Evolutionary conservation across 495 filamentous ascomycete species (phyloP).

Genomic region (Paragyromitra xinjiangensis): DNA sequence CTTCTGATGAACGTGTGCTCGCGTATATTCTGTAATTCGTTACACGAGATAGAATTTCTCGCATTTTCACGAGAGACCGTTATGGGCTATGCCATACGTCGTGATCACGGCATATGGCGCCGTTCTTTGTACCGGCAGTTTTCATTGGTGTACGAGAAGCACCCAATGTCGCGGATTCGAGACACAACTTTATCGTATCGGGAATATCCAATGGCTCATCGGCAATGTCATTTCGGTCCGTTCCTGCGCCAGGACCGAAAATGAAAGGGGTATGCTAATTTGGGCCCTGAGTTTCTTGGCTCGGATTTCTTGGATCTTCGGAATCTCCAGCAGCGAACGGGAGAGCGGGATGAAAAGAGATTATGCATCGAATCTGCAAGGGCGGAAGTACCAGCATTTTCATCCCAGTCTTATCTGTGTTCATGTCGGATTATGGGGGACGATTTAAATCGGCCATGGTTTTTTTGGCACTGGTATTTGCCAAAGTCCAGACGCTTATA

Average conservation of each 20-base stretch:
- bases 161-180: constrained; percentile 35
- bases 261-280: constrained; percentile 52
- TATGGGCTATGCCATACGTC: constrained; percentile 30
- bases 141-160: constrained; percentile 26
- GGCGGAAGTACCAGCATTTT: constrained; percentile 22
- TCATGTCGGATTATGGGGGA: background rate
- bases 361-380: constrained; percentile 38
- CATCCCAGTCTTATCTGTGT: constrained; percentile 4
- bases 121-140: constrained; percentile 35
- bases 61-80: background rate
- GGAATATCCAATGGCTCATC: constrained; percentile 33
- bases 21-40: constrained; percentile 1
- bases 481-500: background rate
- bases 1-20: background rate
- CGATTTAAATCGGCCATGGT: background rate
- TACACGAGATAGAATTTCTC: background rate
- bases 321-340: constrained; percentile 18
- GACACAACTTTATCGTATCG: constrained; percentile 37
- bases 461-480: background rate
- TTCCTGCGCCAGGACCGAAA: constrained; percentile 36
- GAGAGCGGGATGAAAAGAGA: constrained; percentile 39
- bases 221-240: constrained; percentile 32
- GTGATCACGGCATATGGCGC: constrained; percentile 37
- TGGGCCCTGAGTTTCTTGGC: constrained; percentile 22
- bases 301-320: constrained; percentile 28